Evolutionary conservation across 805 yeast genomes (phyloP), one percentile per base, ranked within the genome.

Genomic region (Cyberlindnera maritima): DNA sequence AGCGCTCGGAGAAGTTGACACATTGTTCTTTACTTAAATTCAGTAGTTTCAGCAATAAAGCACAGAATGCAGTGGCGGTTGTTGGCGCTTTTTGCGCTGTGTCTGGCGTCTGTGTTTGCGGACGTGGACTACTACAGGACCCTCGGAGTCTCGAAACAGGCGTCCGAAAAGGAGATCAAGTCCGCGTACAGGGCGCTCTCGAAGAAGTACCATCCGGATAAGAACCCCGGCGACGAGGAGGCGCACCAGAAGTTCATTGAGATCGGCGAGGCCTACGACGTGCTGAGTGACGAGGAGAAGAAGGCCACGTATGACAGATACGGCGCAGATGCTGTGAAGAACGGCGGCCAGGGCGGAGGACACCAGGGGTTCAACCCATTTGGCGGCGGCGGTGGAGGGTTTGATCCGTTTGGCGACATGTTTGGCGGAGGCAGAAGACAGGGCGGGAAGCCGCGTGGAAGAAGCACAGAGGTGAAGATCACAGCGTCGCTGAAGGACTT

Each of bases 201-300:
- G 55, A 85, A 88, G 64, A 87, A 87, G 61, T 89, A 79, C 66
- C 99, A 92, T 62, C 99, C 99, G 2, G 99, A 92, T 67, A 92
- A 92, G 69, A 94, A 92, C 63, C 83, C 85, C 5, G 85, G 84
- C 7, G 79, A 84, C 57, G 89, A 88, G 9, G 85, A 77, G 25
- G 96, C 97, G 1, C 90, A 88, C 54, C 83, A 85, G 41, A 83
- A 79, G 67, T 94, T 91, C 64, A 83, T 94, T 42, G 96, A 90
- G 66, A 78, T 94, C 25, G 96, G 96, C 14, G 96, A 86, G 60
- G 98, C 98, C 0, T 92, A 92, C 64, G 97, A 90, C 46, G 86
- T 89, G 12, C 74, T 90, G 51, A 76, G 80, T 54, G 88, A 89
- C 62, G 63, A 76, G 4, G 88, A 86, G 47, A 86, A 87, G 65